Conservation (phyloP, 2,329 filamentous ascomycete species). For the Colletotrichum spinosum region DNA sequence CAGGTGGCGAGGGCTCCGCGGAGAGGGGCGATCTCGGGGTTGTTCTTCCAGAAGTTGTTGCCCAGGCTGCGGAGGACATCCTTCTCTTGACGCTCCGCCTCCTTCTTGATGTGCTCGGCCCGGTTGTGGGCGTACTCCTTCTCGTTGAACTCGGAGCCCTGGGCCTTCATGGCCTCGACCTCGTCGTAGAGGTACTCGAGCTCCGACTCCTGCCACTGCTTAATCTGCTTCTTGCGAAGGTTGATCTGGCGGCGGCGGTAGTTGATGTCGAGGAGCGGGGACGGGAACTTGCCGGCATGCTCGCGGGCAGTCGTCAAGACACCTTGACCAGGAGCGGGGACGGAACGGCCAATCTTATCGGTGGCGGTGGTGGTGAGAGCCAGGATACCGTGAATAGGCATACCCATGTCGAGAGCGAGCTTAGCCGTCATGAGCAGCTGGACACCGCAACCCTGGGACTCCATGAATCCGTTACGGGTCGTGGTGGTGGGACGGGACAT, state of each 20-base stretch:
- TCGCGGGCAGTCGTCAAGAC: conserved; percentile 96
- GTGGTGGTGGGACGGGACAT: conserved; percentile 99
- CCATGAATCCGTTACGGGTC: conserved; percentile 98
- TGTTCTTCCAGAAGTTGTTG: conserved; percentile 99
- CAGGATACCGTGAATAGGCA: conserved; percentile 95
- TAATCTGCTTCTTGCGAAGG: conserved; percentile 92
- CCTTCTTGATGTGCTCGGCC: conserved; percentile 83
- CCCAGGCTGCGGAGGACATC: conserved; percentile 92
- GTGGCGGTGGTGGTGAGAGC: conserved; percentile 95
- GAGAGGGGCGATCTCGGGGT: conserved; percentile 91
- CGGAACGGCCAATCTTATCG: conserved; percentile 98
- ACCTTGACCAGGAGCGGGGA: conserved; percentile 96
- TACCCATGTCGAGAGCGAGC: conserved; percentile 97
- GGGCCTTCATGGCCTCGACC: conserved; percentile 88
- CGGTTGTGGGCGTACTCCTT: conserved; percentile 89
- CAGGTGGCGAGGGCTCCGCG: conserved; percentile 96
- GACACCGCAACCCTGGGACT: conserved; percentile 97
- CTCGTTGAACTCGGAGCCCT: conserved; percentile 80
- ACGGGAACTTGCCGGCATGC: conserved; percentile 90
- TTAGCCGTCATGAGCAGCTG: conserved; percentile 98
- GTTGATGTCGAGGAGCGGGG: conserved; percentile 95
- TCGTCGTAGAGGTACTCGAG: conserved; percentile 93
- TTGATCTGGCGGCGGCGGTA: conserved; percentile 97
- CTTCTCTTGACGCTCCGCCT: conserved; percentile 91
- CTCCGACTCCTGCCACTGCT: conserved; percentile 96